These are phyloP conservation scores for Pseudogymnoascus sp. DNA, from an alignment of 2,329 filamentous ascomycete species.

Conservation along the genomic window DNA sequence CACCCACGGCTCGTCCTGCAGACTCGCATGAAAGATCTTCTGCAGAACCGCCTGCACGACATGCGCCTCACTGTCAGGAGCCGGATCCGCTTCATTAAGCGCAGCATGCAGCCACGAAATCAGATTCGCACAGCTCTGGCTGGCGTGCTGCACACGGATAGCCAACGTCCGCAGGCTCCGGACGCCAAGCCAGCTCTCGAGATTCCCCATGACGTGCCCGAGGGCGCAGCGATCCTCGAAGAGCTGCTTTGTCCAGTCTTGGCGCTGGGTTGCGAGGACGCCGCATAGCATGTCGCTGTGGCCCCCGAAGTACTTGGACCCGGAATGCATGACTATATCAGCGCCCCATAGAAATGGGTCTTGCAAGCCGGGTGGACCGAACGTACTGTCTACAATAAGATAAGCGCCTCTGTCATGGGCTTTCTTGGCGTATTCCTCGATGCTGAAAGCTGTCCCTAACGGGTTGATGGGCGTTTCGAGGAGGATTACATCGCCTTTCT, in stretches of 20 bases:
- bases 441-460: slow-evolving; percentile 69
- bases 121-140: slow-evolving; percentile 58
- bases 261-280: slow-evolving; percentile 59
- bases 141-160: slow-evolving; percentile 71
- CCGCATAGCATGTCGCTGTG: slow-evolving; percentile 92
- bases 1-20: slow-evolving; percentile 73
- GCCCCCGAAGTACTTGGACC: slow-evolving; percentile 93
- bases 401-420: slow-evolving; percentile 67
- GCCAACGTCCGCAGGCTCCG: slow-evolving; percentile 80
- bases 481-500: slow-evolving; percentile 75
- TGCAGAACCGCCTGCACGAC: slow-evolving; percentile 48
- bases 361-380: slow-evolving; percentile 81
- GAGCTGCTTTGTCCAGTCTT: slow-evolving; percentile 54
- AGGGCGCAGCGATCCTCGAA: slow-evolving; percentile 64
- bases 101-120: slow-evolving; percentile 59
- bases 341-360: slow-evolving; percentile 77
- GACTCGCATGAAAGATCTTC: slow-evolving; percentile 65
- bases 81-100: slow-evolving; percentile 7
- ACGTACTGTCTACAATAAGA: slow-evolving; percentile 85
- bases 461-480: slow-evolving; percentile 94
- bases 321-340: slow-evolving; percentile 84
- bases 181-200: slow-evolving; percentile 89
- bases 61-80: slow-evolving; percentile 31
- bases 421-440: slow-evolving; percentile 61
- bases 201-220: slow-evolving; percentile 78